Conservation (phyloP, 345 rosid genomes). For the Gynandropsis gynandra region DNA sequence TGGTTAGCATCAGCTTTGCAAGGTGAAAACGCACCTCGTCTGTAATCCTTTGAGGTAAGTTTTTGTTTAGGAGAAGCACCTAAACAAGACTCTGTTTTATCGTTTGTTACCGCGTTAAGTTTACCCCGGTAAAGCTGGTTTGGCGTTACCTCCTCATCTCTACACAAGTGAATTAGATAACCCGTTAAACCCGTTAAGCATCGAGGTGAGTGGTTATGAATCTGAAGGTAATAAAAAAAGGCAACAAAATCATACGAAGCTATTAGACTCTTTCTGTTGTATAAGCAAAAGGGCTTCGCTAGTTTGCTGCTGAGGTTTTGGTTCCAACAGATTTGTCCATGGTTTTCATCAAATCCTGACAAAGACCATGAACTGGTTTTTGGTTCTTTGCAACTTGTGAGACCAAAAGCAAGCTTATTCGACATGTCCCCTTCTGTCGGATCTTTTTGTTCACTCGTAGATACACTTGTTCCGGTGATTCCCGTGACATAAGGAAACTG, state of each 20-base stretch:
- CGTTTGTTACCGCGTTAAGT: constrained; percentile 47
- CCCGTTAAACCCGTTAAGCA: not conserved
- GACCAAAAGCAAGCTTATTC: constrained; percentile 38
- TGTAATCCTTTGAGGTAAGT: constrained; percentile 58
- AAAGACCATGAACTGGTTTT: constrained; percentile 53
- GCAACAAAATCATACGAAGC: constrained; percentile 35
- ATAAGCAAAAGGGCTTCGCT: constrained; percentile 50
- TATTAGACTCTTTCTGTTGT: constrained; percentile 46
- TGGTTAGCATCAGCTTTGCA: constrained; percentile 74
- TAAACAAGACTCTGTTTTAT: constrained; percentile 52
- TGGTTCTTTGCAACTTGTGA: constrained; percentile 61
- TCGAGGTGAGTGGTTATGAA: not conserved
- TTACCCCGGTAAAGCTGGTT: constrained; percentile 34
- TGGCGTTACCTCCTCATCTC: constrained; percentile 44
- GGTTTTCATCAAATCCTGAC: constrained; percentile 37
- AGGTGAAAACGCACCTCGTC: constrained; percentile 51
- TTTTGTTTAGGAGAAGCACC: constrained; percentile 60
- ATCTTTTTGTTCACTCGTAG: constrained; percentile 11
- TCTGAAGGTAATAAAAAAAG: constrained; percentile 8
- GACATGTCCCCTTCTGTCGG: constrained; percentile 19
- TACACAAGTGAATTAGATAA: constrained; percentile 23
- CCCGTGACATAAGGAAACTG: constrained; percentile 54
- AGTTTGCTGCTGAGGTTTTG: constrained; percentile 23
- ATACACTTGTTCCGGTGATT: constrained; percentile 24
- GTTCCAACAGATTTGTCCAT: constrained; percentile 65